Conservation (phyloP, 2,329 filamentous ascomycete species). For the Sporothrix brasiliensis region DNA sequence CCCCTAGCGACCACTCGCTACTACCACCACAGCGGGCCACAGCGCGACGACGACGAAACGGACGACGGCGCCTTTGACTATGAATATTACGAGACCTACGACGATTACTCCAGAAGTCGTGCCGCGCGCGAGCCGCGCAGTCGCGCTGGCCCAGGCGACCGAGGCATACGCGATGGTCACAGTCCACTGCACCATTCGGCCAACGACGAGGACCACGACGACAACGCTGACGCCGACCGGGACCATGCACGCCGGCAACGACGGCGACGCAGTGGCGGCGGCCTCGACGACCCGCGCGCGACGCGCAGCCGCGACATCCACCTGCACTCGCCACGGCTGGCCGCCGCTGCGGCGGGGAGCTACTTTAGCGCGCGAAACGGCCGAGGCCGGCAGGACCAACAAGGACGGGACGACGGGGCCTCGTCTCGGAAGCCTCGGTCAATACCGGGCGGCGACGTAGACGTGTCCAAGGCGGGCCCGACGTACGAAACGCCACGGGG, state of each 20-base stretch:
- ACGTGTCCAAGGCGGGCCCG: constrained; percentile 2
- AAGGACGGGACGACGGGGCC: not conserved
- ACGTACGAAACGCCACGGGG: constrained; percentile 39
- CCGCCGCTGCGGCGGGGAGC: not conserved
- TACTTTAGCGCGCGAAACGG: constrained; percentile 14
- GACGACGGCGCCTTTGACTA: constrained; percentile 24
- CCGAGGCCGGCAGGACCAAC: not conserved
- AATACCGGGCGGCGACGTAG: not conserved
- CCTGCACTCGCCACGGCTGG: constrained; percentile 15
- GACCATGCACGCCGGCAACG: not conserved
- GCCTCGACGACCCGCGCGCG: not conserved
- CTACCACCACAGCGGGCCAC: constrained; percentile 23
- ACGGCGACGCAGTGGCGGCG: not conserved
- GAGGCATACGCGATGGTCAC: not conserved
- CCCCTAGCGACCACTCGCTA: not conserved
- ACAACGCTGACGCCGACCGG: not conserved
- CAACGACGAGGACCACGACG: not conserved
- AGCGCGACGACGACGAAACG: constrained; percentile 19
- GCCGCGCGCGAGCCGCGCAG: constrained; percentile 1
- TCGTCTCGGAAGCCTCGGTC: constrained; percentile 15
- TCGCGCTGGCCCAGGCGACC: not conserved
- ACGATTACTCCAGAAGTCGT: constrained; percentile 5
- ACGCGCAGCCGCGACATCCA: not conserved
- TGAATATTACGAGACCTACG: constrained; percentile 18
- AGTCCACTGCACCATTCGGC: constrained; percentile 3